phyloP scores from a whole-genome alignment of 805 yeast genomes.

The Grigorovia humatica region DNA sequence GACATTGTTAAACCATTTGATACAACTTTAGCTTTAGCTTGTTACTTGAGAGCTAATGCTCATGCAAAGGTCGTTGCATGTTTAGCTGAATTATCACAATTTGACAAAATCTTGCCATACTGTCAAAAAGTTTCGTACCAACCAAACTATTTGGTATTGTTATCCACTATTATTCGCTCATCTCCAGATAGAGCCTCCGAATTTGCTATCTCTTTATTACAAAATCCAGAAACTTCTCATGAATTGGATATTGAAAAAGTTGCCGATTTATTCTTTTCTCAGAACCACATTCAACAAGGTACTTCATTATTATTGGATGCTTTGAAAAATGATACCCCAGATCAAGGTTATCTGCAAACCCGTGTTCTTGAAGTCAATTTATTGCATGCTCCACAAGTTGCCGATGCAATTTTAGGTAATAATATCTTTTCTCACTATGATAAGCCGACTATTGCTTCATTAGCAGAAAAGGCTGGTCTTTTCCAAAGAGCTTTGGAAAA shows the following conservation, averaged over 20 bases:
- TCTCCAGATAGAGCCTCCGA: conserved; percentile 98
- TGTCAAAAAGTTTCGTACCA: conserved; percentile 79
- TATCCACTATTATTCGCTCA: conserved; percentile 82
- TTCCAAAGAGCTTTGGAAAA: conserved; percentile 94
- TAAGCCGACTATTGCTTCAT: conserved; percentile 80
- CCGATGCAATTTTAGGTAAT: conserved; percentile 95
- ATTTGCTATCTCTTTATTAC: conserved; percentile 79
- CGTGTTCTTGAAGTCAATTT: conserved; percentile 86
- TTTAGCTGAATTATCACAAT: conserved; percentile 91
- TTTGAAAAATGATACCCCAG: conserved; percentile 83
- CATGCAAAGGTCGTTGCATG: conserved; percentile 86
- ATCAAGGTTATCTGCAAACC: conserved; percentile 93
- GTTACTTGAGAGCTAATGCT: conserved; percentile 72
- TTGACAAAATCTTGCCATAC: conserved; percentile 90
- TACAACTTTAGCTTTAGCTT: conserved; percentile 76
- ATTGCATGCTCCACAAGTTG: conserved; percentile 97
- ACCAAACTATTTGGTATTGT: conserved; percentile 82
- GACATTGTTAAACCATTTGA: conserved; percentile 89
- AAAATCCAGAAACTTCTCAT: conserved; percentile 46
- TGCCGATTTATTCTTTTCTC: conserved; percentile 90
- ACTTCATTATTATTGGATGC: conserved; percentile 95
- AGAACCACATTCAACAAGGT: conserved; percentile 92
- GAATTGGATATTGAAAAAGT: conserved; percentile 72
- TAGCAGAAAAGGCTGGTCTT: conserved; percentile 94
- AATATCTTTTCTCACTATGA: conserved; percentile 94